These are phyloP conservation scores for Diplodia mutila DNA, from an alignment of 2,329 filamentous ascomycete species.

Conservation along the genomic window DNA sequence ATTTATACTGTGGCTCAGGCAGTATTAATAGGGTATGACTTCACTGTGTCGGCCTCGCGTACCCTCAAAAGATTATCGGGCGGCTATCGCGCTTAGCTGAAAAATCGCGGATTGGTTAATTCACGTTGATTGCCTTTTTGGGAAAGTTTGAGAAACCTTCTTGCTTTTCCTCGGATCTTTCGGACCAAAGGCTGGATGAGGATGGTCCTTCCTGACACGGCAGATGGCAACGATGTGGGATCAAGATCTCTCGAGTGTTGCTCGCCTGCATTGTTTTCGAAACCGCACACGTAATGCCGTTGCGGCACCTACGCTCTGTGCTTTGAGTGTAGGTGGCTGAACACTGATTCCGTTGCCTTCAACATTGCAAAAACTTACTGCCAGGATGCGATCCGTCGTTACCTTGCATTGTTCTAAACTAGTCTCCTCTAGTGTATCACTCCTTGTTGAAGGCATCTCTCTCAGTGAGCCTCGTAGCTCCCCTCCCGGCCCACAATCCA, in stretches of 20 bases:
- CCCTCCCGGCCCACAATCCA: not conserved
- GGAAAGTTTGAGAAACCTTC: not conserved
- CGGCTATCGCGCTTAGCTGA: conserved; percentile 4
- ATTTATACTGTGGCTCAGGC: not conserved
- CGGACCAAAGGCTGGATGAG: not conserved
- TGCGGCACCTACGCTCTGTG: not conserved
- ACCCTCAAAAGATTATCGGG: not conserved
- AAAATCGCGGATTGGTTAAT: not conserved
- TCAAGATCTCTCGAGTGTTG: not conserved
- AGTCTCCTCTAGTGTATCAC: not conserved
- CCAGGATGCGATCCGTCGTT: not conserved
- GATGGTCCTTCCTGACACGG: not conserved
- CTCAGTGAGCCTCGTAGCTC: not conserved
- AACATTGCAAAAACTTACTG: not conserved
- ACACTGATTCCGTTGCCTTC: not conserved
- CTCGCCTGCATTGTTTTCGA: not conserved
- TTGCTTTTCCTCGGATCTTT: not conserved
- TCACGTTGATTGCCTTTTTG: not conserved
- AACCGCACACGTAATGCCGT: not conserved
- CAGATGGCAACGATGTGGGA: not conserved
- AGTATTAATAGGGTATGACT: not conserved
- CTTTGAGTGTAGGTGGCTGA: not conserved
- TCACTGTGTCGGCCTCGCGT: not conserved
- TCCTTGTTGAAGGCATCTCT: not conserved
- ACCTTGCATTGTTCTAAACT: not conserved